Evolutionary conservation across 2,329 filamentous ascomycete genomes (phyloP).

Genomic region (Corynespora cassiicola): DNA sequence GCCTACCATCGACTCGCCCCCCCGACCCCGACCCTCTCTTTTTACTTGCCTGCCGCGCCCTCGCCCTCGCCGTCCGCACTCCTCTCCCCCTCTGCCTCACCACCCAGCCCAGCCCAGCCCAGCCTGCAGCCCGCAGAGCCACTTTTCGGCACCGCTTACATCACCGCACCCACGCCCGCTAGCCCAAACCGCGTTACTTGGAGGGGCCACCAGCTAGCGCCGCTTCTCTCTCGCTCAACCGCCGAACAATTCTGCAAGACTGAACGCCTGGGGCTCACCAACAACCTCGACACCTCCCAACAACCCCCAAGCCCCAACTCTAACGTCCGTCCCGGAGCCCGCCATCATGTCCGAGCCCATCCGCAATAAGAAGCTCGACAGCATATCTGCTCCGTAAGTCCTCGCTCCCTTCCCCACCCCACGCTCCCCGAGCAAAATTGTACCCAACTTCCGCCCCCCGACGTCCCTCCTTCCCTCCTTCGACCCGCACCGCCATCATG

Average conservation of each 20-base stretch:
- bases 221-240: constrained; percentile 29
- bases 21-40: too few species aligned
- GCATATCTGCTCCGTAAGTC: constrained; percentile 69
- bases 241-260: constrained; percentile 42
- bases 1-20: too few species aligned
- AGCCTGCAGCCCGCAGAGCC: neutral
- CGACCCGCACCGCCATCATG: constrained; percentile 18
- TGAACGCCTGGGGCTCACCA: constrained; percentile 21
- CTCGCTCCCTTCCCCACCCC: too few species aligned
- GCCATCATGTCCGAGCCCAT: constrained; percentile 70
- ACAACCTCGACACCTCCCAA: constrained; percentile 39
- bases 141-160: constrained; percentile 16
- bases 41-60: too few species aligned
- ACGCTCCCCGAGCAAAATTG: too few species aligned
- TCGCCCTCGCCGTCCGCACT: neutral
- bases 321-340: constrained; percentile 30
- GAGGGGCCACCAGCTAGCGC: constrained; percentile 35
- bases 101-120: too few species aligned
- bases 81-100: neutral
- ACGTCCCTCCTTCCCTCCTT: constrained; percentile 28
- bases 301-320: constrained; percentile 27
- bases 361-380: constrained; percentile 70
- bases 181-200: constrained; percentile 21
- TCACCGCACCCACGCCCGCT: constrained; percentile 13
- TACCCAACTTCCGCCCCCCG: constrained; percentile 30